Percentiles rank a stretch among this genome's conserved stretches.
Evolutionary conservation across 129 eudicot species (phyloP).

Genomic region (Escallonia herrerae): DNA sequence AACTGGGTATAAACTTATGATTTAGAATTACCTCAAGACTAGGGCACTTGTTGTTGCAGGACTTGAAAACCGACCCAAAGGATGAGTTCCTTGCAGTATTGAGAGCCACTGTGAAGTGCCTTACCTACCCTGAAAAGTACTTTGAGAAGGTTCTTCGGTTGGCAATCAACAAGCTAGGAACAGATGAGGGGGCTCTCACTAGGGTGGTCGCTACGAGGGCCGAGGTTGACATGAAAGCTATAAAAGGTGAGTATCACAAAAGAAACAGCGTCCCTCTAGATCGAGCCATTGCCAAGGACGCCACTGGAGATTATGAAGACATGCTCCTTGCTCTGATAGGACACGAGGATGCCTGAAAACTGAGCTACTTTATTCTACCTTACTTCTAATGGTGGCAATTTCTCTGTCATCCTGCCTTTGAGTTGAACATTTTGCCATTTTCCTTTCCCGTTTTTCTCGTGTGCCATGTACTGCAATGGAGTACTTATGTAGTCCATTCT

Average conservation of each 20-base stretch:
- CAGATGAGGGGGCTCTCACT: constrained; percentile 76
- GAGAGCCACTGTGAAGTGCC: constrained; percentile 52
- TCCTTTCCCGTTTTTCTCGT: neutral
- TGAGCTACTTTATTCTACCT: neutral
- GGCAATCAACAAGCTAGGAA: constrained; percentile 61
- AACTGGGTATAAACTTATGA: neutral
- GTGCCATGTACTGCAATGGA: neutral
- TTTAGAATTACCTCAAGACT: neutral
- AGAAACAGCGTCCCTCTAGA: constrained; percentile 73
- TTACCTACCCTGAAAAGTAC: constrained; percentile 74
- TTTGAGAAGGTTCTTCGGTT: constrained; percentile 66
- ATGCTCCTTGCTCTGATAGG: constrained; percentile 76
- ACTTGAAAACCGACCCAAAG: constrained; percentile 43
- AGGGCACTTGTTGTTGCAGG: constrained; percentile 27
- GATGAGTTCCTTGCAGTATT: constrained; percentile 61
- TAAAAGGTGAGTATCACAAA: constrained; percentile 48
- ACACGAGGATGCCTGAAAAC: constrained; percentile 40
- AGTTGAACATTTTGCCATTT: neutral
- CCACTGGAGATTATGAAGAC: constrained; percentile 71
- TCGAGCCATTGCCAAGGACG: constrained; percentile 69
- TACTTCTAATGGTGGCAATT: neutral
- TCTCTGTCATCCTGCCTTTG: constrained; percentile 1
- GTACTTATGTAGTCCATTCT: no score
- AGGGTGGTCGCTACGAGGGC: constrained; percentile 80
- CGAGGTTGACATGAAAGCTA: constrained; percentile 81